Percentiles rank a stretch among this genome's conserved stretches.
These are phyloP conservation scores for Russula olivacea DNA, from an alignment of 768 basidiomycete species.

Conservation along the genomic window DNA sequence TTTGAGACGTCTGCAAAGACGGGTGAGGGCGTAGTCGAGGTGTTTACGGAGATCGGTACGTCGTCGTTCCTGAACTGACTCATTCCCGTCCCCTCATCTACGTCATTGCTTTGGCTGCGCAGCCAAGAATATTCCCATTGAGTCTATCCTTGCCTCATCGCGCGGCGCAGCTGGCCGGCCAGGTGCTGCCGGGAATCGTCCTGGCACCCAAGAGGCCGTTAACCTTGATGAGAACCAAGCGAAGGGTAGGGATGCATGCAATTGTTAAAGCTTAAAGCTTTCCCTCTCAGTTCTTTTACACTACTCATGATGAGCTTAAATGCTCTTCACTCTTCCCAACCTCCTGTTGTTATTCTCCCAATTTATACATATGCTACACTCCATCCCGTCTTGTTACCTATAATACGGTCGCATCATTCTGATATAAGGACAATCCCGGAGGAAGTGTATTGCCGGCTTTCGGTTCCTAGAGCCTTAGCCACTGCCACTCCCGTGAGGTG, in stretches of 20 bases:
- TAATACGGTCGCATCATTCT: conserved; percentile 28
- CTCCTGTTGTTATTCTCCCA: conserved; percentile 23
- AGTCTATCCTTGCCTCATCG: conserved; percentile 85
- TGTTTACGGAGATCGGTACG: conserved; percentile 97
- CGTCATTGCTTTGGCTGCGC: neutral
- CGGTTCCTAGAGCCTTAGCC: neutral
- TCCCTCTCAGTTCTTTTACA: conserved; percentile 2
- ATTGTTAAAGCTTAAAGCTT: conserved; percentile 59
- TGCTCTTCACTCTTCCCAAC: conserved; percentile 6
- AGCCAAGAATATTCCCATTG: conserved; percentile 89
- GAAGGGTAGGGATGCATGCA: conserved; percentile 74
- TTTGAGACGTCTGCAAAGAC: conserved; percentile 98
- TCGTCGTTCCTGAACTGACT: conserved; percentile 9
- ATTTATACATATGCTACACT: conserved; percentile 26
- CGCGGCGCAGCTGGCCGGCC: conserved; percentile 61
- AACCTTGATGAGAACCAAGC: conserved; percentile 62
- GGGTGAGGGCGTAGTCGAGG: conserved; percentile 89
- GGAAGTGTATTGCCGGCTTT: conserved; percentile 26
- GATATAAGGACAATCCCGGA: conserved; percentile 12
- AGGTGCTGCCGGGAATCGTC: conserved; percentile 49
- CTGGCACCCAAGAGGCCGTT: conserved; percentile 51
- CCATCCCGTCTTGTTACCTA: conserved; percentile 22
- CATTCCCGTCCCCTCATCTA: neutral
- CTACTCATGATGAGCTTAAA: conserved; percentile 4
- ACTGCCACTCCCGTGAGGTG: conserved; percentile 18